Conservation (phyloP, 805 yeast species). For the Candida tammaniensis region DNA sequence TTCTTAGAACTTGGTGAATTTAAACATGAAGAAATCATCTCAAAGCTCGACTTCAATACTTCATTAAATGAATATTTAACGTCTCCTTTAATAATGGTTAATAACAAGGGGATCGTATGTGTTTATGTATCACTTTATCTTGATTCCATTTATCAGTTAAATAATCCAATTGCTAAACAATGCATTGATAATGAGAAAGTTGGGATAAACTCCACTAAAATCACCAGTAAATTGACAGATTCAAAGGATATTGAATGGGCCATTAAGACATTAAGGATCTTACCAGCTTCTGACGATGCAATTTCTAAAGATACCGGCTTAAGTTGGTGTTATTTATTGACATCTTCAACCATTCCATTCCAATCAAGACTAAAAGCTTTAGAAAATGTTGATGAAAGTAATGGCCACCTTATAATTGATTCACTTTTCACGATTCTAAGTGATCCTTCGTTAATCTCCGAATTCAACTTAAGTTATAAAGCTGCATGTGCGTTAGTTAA, state of each 20-base stretch:
- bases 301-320: conserved; percentile 32
- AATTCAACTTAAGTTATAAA: conserved; percentile 1
- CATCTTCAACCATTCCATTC: conserved; percentile 39
- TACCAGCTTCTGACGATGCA: conserved; percentile 19
- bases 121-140: conserved; percentile 49
- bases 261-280: conserved; percentile 40
- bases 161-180: conserved; percentile 8
- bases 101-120: conserved; percentile 50
- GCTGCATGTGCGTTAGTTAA: conserved; percentile 2
- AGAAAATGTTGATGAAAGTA: conserved; percentile 20
- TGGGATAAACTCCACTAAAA: conserved; percentile 48
- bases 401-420: not conserved
- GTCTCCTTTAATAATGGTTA: conserved; percentile 53
- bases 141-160: conserved; percentile 10
- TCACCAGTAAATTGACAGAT: conserved; percentile 47
- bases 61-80: conserved; percentile 41
- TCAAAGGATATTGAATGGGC: conserved; percentile 53
- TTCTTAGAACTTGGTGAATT: conserved; percentile 45
- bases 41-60: conserved; percentile 26
- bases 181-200: conserved; percentile 42
- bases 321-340: conserved; percentile 47
- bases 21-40: conserved; percentile 20
- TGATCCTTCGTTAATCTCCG: not conserved
- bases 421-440: conserved; percentile 2
- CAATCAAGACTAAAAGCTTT: conserved; percentile 33